Evolutionary conservation across 768 basidiomycete species (phyloP), one percentile per base, ranked within the genome.

Genomic region (Lactarius pseudohatsudake): DNA sequence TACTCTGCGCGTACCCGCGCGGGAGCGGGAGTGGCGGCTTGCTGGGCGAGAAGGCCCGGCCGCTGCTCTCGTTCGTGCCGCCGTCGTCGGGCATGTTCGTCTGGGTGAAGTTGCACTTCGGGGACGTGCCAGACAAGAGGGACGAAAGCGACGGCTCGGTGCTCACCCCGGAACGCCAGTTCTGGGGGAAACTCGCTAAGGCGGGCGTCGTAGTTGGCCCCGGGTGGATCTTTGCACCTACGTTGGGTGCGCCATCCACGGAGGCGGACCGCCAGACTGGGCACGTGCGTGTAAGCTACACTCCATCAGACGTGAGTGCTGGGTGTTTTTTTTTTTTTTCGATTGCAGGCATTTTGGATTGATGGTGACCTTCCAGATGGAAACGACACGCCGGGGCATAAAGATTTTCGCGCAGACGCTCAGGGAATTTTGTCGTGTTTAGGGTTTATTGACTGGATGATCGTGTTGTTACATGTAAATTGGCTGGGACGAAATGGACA

Each of bases 31-130:
- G 32, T 34, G 32, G 32, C 34, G 1, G 34, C 34, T 34, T 34
- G 9, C 34, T 34, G 34, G 34, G 85, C 75, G 85, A 85, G 77
- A 69, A 67, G 28, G 34, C 34, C 34, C 57, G 74, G 13, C 73
- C 80, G 26, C 72, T 88, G 66, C 83, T 92, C 68, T 86, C 84
- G 57, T 88, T 92, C 72, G 83, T 90, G 2, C 88, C 91, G 11
- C 91, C 92, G 0, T 82, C 83, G 1, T 82, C 88, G 26, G 92
- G 92, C 8, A 95, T 94, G 92, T 94, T 92, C 76, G 69, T 88
- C 38, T 90, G 87, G 87, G 86, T 86, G 72, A 81, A 81, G 70
- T 73, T 93, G 34, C 82, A 91, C 76, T 80, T 92, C 47, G 80
- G 84, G 26, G 75, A 80, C 61, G 84, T 87, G 72, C 84, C 86